Conservation (phyloP, 441 rosid species). For the Cnidoscolus chayamansa region DNA sequence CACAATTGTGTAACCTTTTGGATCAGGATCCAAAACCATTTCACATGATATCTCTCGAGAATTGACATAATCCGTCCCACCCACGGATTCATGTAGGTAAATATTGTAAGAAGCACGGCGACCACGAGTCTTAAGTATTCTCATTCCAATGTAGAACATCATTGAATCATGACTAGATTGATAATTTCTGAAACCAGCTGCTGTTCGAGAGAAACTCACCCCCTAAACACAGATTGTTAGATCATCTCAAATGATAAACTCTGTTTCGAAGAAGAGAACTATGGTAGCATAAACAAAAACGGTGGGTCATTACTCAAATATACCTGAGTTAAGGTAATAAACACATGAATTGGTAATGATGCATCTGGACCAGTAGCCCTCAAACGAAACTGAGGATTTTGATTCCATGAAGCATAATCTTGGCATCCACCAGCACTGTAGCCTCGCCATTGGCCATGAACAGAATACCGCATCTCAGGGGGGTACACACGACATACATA, state of each 20-base stretch:
- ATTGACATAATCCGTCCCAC: slow-evolving; percentile 99
- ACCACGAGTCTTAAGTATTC: slow-evolving; percentile 98
- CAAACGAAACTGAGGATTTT: slow-evolving; percentile 96
- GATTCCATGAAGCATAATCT: slow-evolving; percentile 98
- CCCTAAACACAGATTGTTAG: slow-evolving; percentile 50
- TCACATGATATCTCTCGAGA: slow-evolving; percentile 99
- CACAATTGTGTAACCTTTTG: slow-evolving; percentile 97
- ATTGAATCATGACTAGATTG: slow-evolving; percentile 96
- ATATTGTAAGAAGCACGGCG: slow-evolving; percentile 96
- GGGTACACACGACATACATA: slow-evolving; percentile 99
- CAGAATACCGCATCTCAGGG: slow-evolving; percentile 95
- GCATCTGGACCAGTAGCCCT: slow-evolving; percentile 92
- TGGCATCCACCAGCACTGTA: slow-evolving; percentile 99
- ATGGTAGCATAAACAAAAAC: neutral
- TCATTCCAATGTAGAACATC: slow-evolving; percentile 99
- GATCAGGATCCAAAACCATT: slow-evolving; percentile 99
- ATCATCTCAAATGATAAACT: slow-evolving; percentile 3
- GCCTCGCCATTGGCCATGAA: slow-evolving; percentile 97
- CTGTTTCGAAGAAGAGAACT: neutral
- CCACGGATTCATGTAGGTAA: slow-evolving; percentile 97
- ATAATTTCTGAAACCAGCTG: slow-evolving; percentile 94
- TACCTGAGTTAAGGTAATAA: slow-evolving; percentile 99
- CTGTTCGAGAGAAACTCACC: slow-evolving; percentile 95
- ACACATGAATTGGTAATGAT: slow-evolving; percentile 85
- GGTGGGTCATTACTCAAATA: slow-evolving; percentile 4